Evolutionary conservation across 106 monocot species (phyloP), one percentile per base, ranked within the genome.

Genomic region (Platanthera zijinensis): DNA sequence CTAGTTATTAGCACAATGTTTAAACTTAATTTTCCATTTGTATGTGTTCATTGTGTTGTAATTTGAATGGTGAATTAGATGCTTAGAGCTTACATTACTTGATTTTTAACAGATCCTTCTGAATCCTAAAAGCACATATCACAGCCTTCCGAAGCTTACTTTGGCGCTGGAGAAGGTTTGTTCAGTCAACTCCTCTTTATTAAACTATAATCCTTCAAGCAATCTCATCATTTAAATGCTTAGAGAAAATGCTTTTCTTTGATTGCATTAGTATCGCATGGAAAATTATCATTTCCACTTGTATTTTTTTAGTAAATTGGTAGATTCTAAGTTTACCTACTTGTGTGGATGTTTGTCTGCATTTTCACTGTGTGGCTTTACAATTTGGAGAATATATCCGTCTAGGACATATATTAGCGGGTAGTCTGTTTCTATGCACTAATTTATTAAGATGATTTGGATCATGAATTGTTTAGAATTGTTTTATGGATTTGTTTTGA

Each of bases 121-220:
- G 77, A 50, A 79, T 76, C 93, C 93, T 62, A 93, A 86, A 80
- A 75, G 81, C 78, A 86, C 89, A 50, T 97, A 97, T 78, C 80
- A 80, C 69, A 89, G 78, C 67, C 83, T 93, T 15, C 86, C 91
- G 12, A 97, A 91, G 77, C 91, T 97, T 87, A 91, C 91, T 46
- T 81, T 97, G 62, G 96, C 96, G 39, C 72, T 94, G 51, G 90
- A 94, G 69, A 94, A 94, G 93, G 93, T 94, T 54, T 72, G 85
- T 79, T 71, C 69, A 48, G 28, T 77, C 18, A 62, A 57, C 5
- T 48, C 51, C 48, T 74, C 14, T 48, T 10, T 53, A 2, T 21
- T 75, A 18, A 12, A 48, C 17, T 45, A 70, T 48, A 70, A 48
- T 48, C 7, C 13, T 48, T 48, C 48, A 17, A 45, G 10, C 45